A percentile compares a stretch with the other conserved stretches of the same genome.
phyloP scores from a whole-genome alignment of 176 grass and related monocot genomes.

The Triticum turgidum region DNA sequence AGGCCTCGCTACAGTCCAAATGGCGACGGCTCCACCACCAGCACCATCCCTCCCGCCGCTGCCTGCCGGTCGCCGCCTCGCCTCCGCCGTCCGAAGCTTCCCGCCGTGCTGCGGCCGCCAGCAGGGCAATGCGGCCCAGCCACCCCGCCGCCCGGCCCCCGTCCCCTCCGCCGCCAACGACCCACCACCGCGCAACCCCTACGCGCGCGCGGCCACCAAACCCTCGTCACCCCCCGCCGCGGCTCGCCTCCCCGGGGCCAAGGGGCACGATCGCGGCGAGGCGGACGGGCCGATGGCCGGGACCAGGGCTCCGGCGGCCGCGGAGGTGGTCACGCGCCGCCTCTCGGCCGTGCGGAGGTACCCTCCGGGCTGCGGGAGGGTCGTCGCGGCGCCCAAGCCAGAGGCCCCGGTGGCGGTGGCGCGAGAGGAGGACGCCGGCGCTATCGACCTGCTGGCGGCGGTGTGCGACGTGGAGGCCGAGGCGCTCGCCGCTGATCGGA shows the following conservation, averaged over 20 bases:
- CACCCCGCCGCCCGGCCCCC: not conserved
- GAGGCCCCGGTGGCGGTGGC: not conserved
- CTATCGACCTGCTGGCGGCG: not conserved
- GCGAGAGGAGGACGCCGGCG: not conserved
- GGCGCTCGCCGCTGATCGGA: not conserved
- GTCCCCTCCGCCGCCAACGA: not conserved
- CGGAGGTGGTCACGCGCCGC: slow-evolving; percentile 4
- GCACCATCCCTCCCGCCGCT: not conserved
- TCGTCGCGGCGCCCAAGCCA: not conserved
- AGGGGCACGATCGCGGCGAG: not conserved
- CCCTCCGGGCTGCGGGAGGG: slow-evolving; percentile 38
- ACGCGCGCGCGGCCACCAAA: slow-evolving; percentile 4
- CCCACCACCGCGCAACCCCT: not conserved
- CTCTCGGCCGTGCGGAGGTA: slow-evolving; percentile 41
- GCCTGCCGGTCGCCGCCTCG: not conserved
- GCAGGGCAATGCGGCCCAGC: not conserved
- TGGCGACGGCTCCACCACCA: not conserved
- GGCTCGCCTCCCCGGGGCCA: not conserved
- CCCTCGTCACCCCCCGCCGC: not conserved
- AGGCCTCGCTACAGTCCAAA: not conserved
- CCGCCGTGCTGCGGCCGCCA: slow-evolving; percentile 32
- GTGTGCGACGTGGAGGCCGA: not conserved
- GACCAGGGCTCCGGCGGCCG: not conserved
- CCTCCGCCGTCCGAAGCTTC: slow-evolving; percentile 38
- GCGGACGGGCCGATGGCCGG: not conserved